These are phyloP conservation scores for Starmerella tilneyi DNA, from an alignment of 805 yeast species.

Conservation along the genomic window DNA sequence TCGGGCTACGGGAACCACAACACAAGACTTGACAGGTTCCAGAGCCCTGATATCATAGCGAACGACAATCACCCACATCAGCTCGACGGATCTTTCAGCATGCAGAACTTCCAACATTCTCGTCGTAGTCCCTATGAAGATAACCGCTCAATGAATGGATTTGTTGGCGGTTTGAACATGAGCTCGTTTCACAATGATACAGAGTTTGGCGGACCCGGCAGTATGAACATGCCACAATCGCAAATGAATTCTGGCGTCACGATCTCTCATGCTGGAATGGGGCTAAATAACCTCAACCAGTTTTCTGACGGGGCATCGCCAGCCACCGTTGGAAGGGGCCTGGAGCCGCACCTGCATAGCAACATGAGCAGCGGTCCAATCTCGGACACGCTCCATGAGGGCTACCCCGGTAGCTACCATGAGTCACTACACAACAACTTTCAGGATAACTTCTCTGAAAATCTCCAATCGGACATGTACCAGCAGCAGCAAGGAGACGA, in stretches of 20 bases:
- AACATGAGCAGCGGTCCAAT: background rate
- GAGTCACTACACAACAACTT: background rate
- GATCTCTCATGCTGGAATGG: too few species aligned
- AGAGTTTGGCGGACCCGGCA: background rate
- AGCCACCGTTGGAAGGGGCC: background rate
- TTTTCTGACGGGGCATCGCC: too few species aligned
- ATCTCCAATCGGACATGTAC: slow-evolving; percentile 18
- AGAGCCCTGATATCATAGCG: slow-evolving; percentile 5
- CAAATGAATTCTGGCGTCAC: background rate
- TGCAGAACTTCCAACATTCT: background rate
- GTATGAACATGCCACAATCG: background rate
- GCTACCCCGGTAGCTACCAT: background rate
- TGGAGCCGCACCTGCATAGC: background rate
- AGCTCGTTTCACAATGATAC: background rate
- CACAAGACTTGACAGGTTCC: background rate
- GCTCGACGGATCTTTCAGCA: background rate
- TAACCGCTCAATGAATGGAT: background rate
- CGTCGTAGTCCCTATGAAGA: background rate
- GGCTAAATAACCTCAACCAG: too few species aligned
- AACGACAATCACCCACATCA: background rate
- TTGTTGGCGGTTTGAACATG: slow-evolving; percentile 2
- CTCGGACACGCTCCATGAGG: background rate
- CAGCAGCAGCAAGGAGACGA: slow-evolving; percentile 8
- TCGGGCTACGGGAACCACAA: background rate
- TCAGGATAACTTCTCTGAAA: slow-evolving; percentile 11